Evolutionary conservation across 176 grass and related monocot species (phyloP).

Genomic region (Eleusine indica): DNA sequence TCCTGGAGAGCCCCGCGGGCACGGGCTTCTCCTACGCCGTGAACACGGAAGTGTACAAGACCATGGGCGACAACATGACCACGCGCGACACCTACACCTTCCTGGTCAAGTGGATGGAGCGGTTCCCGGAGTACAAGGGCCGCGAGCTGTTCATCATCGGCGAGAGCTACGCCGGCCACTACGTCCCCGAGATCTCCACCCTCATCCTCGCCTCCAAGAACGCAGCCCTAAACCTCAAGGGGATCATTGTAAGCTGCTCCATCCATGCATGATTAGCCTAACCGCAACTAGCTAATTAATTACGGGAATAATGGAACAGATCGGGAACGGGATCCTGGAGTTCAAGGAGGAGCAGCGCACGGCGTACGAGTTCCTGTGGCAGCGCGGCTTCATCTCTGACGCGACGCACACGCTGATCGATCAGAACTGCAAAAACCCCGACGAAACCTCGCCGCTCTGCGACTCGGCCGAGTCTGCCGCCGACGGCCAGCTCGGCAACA

Average conservation of each 20-base stretch:
- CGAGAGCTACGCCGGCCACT: constrained; percentile 80
- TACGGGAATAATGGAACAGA: neutral
- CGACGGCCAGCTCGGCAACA: constrained; percentile 35
- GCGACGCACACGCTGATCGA: constrained; percentile 39
- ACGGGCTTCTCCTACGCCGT: constrained; percentile 70
- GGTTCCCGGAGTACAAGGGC: constrained; percentile 68
- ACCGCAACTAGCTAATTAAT: neutral
- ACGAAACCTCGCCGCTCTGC: constrained; percentile 44
- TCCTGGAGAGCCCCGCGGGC: constrained; percentile 63
- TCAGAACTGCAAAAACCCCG: constrained; percentile 32
- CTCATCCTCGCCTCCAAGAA: constrained; percentile 36
- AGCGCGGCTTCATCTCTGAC: constrained; percentile 56
- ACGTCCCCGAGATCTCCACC: constrained; percentile 59
- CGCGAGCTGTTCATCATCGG: constrained; percentile 58
- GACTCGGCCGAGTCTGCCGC: constrained; percentile 26
- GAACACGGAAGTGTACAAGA: constrained; percentile 41
- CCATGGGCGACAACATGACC: constrained; percentile 52
- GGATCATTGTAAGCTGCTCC: constrained; percentile 36
- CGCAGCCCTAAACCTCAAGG: constrained; percentile 43
- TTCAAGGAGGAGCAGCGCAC: constrained; percentile 29
- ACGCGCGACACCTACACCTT: constrained; percentile 52
- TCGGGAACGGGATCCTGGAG: constrained; percentile 57
- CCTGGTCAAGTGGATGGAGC: constrained; percentile 63
- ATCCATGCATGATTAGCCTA: neutral
- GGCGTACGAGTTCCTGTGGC: constrained; percentile 61